Evolutionary conservation across 495 filamentous ascomycete genomes (phyloP), one percentile per base, ranked within the genome.

Genomic region (Filosporella fistucella): DNA sequence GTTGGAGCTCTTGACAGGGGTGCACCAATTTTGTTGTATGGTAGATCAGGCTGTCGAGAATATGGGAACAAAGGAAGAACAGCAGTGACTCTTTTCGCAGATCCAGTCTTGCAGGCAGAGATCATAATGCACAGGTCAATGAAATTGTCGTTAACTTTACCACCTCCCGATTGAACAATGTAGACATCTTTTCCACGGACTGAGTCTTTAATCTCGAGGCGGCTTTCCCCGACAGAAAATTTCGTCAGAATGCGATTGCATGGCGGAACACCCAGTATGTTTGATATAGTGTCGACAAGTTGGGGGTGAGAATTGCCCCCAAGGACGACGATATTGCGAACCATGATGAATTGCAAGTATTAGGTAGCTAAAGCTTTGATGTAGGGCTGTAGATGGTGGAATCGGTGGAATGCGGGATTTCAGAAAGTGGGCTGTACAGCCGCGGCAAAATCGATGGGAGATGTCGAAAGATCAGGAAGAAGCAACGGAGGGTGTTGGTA

Each of bases 131-230:
- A 85, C 28, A 98, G 80, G 55, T 98, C 93, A 71, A 98, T 82
- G 37, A 98, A 75, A 65, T 95, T 82, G 63, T 98, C 93, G 60
- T 98, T 98, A 68, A 97, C 88, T 52, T 85, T 90, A 38, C 88
- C 87, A 47, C 83, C 80, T 42, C 90, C 88, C 40, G 84, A 88
- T 65, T 97, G 90, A 55, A 97, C 86, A 64, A 96, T 94, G 68
- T 94, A 96, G 60, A 98, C 91, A 75, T 97, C 93, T 65, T 98
- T 98, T 47, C 85, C 94, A 56, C 93, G 87, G 32, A 98, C 91
- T 18, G 88, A 94, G 69, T 97, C 93, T 59, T 87, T 73, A 56
- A 98, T 93, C 67, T 97, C 93, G 48, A 95, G 89, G 25, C 94
- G 82, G 48, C 87, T 96, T 66, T 97, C 94, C 36, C 93, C 93